Evolutionary conservation across 2,329 filamentous ascomycete genomes (phyloP).

Genomic region (Ophiosphaerella narmari): DNA sequence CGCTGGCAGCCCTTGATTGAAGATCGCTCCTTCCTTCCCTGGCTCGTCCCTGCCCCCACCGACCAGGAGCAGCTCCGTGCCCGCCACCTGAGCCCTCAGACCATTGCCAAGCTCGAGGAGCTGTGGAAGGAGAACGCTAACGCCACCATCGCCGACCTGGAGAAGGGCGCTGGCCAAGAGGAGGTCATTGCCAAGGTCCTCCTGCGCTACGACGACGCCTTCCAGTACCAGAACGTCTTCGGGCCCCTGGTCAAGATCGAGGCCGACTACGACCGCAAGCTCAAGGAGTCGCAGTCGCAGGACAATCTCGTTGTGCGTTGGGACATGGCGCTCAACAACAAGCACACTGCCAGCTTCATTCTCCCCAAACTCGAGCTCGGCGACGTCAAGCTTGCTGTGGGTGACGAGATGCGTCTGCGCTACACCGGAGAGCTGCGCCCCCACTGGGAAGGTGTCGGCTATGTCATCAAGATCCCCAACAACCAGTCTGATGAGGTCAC

Average conservation of each 20-base stretch:
- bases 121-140: slow-evolving; percentile 96
- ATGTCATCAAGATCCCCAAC: slow-evolving; percentile 99
- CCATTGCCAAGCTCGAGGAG: slow-evolving; percentile 95
- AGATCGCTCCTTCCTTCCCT: slow-evolving; percentile 90
- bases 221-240: slow-evolving; percentile 98
- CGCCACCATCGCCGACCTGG: slow-evolving; percentile 87
- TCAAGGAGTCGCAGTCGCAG: slow-evolving; percentile 97
- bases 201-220: slow-evolving; percentile 93
- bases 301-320: slow-evolving; percentile 93
- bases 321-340: slow-evolving; percentile 96
- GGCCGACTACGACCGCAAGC: slow-evolving; percentile 97
- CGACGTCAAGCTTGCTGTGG: slow-evolving; percentile 96
- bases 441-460: slow-evolving; percentile 96
- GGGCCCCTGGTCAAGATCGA: slow-evolving; percentile 98
- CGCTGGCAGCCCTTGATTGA: slow-evolving; percentile 98
- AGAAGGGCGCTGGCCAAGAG: slow-evolving; percentile 88
- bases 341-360: slow-evolving; percentile 92
- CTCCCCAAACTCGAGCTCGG: slow-evolving; percentile 96
- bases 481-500: slow-evolving; percentile 98
- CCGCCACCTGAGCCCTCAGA: slow-evolving; percentile 87
- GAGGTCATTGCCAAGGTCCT: slow-evolving; percentile 94
- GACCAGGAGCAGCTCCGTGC: slow-evolving; percentile 96
- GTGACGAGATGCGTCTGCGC: slow-evolving; percentile 96
- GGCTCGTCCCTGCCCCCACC: slow-evolving; percentile 86
- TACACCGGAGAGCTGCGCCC: slow-evolving; percentile 93